Base-by-base conservation (phyloP, 495 filamentous ascomycete genomes). In the Polyplosphaeria fusca region DNA sequence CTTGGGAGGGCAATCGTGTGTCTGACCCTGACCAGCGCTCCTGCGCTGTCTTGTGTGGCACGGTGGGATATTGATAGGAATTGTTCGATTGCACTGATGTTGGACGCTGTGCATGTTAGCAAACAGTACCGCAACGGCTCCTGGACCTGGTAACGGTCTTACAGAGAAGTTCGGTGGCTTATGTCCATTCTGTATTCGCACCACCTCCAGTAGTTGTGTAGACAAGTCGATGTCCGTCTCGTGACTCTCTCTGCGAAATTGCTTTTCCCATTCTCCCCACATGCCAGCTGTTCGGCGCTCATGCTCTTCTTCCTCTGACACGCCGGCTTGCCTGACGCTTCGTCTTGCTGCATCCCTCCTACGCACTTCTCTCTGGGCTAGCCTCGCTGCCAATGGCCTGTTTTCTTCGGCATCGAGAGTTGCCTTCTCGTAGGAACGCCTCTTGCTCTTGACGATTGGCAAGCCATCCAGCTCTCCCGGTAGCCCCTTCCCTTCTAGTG, bases 331-430 rank as follows among this genome's bases (percentile, higher is more conserved):
- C 5, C 82, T 74, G 11, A 76, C 78, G 4, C 79, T 77, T 49
- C 74, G 77, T 45, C 79, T 74, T 12, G 77, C 76, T 5, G 78
- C 79, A 50, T 85, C 83, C 58, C 90, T 76, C 44, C 89, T 80
- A 43, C 70, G 76, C 40, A 92, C 82, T 69, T 95, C 89, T 18
- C 78, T 83, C 49, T 84, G 81, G 0, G 89, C 89, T 30, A 95
- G 62, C 58, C 85, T 78, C 4, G 94, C 86, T 7, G 90, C 90
- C 32, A 96, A 77, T 27, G 90, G 84, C 51, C 80, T 78, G 55
- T 94, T 77, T 47, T 88, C 80, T 11, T 74, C 79, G 3, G 86
- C 87, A 66, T 87, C 84, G 19, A 96, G 70, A 4, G 55, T 55
- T 19, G 47, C 18, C 44, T 45, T 58, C 14, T 52, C 51, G 37